Conservation (phyloP, 176 grass and related monocot species). For the Zea luxurians region DNA sequence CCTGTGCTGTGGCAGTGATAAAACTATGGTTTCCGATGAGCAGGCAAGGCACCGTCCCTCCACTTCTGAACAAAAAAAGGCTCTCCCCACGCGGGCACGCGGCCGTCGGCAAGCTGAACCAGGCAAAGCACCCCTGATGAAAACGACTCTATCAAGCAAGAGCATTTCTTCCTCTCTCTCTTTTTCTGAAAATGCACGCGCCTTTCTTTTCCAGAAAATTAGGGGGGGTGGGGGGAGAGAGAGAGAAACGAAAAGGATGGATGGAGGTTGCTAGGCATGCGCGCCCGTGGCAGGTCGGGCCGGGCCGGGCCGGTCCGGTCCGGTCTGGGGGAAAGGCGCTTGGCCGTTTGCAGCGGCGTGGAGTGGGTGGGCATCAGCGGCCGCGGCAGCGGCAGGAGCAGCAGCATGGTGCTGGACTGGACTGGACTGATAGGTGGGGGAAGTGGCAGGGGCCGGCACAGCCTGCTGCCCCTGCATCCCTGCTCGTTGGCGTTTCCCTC, state of each 20-base stretch:
- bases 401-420: slow-evolving; percentile 5
- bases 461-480: background rate
- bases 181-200: background rate
- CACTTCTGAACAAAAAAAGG: background rate
- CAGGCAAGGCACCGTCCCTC: background rate
- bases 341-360: slow-evolving; percentile 53
- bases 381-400: background rate
- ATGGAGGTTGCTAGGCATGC: slow-evolving; percentile 22
- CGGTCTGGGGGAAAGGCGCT: slow-evolving; percentile 24
- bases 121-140: too few relatives aligned
- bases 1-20: background rate
- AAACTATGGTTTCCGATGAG: background rate
- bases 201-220: background rate
- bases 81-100: background rate
- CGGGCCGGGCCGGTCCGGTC: too few relatives aligned
- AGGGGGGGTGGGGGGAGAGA: background rate
- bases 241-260: too few relatives aligned
- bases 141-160: background rate
- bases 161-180: background rate
- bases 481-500: slow-evolving; percentile 35
- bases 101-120: background rate
- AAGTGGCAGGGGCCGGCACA: slow-evolving; percentile 11
- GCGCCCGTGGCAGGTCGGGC: slow-evolving; percentile 34
- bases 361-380: slow-evolving; percentile 19
- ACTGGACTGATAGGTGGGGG: slow-evolving; percentile 28